These are phyloP conservation scores for Ophiostoma montium DNA, from an alignment of 2,329 filamentous ascomycete species.

Conservation along the genomic window DNA sequence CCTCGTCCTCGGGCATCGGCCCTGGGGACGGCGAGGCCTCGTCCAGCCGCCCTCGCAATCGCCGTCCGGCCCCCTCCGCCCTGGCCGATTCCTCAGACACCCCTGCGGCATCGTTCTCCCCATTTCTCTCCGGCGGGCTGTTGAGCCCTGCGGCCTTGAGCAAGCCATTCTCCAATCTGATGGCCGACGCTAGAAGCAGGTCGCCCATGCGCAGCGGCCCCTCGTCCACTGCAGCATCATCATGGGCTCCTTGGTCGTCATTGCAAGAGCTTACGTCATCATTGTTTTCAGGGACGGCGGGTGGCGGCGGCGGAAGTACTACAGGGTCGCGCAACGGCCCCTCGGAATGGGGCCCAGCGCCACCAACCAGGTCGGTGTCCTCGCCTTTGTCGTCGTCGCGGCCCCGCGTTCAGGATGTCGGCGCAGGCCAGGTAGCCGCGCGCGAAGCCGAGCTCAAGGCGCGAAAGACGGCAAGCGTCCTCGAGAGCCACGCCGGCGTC, in stretches of 20 bases:
- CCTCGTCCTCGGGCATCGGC: conserved; percentile 30
- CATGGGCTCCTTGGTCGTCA: conserved; percentile 38
- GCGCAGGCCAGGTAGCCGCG: conserved; percentile 33
- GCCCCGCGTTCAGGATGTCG: conserved; percentile 34
- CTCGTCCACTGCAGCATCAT: conserved; percentile 22
- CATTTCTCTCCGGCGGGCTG: conserved; percentile 11
- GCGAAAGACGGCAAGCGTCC: conserved; percentile 41
- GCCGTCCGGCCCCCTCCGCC: conserved; percentile 22
- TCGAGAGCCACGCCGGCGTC: conserved; percentile 47
- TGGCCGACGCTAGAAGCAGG: not conserved
- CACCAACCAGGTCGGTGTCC: conserved; percentile 20
- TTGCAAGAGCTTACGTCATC: conserved; percentile 40
- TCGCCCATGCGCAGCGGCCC: not conserved
- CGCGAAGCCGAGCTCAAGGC: conserved; percentile 41
- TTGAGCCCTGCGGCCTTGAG: conserved; percentile 1
- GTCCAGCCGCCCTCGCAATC: conserved; percentile 35
- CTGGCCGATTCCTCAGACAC: conserved; percentile 15
- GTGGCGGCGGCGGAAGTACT: conserved; percentile 18
- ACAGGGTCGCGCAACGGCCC: conserved; percentile 18
- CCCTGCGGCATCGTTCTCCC: conserved; percentile 15
- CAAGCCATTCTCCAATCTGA: not conserved
- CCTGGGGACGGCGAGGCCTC: conserved; percentile 27
- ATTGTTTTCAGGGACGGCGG: conserved; percentile 18
- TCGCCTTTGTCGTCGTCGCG: conserved; percentile 9
- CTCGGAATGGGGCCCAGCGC: conserved; percentile 36